Conservation (phyloP, 208 protist species). For the Trypanosoma boissoni region DNA sequence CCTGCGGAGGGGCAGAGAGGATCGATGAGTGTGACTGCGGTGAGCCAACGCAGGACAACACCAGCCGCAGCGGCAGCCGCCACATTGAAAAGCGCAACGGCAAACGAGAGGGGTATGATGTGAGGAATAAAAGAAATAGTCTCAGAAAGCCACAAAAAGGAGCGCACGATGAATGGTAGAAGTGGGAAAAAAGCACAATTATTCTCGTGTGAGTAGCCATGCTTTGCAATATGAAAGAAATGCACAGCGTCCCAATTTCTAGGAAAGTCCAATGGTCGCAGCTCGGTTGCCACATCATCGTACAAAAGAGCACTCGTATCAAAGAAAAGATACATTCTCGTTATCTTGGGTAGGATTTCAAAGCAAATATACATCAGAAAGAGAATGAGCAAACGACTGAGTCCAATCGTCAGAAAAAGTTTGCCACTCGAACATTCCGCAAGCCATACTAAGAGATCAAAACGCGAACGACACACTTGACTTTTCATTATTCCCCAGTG, state of each 20-base stretch:
- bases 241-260: conserved; percentile 74
- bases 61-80: conserved; percentile 28
- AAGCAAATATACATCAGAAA: conserved; percentile 41
- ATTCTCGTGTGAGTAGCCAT: conserved; percentile 78
- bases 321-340: conserved; percentile 41
- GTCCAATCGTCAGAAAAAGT: conserved; percentile 39
- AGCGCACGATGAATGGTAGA: conserved; percentile 48
- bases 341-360: conserved; percentile 35
- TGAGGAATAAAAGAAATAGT: conserved; percentile 18
- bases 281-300: conserved; percentile 27
- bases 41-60: conserved; percentile 57
- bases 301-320: conserved; percentile 54
- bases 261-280: conserved; percentile 41
- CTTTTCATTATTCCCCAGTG: not conserved
- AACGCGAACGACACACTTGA: not conserved
- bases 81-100: conserved; percentile 48
- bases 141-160: conserved; percentile 30
- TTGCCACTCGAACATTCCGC: conserved; percentile 35
- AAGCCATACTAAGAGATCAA: conserved; percentile 31
- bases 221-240: conserved; percentile 65
- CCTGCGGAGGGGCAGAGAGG: not conserved
- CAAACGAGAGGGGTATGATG: conserved; percentile 48
- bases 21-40: conserved; percentile 46
- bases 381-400: conserved; percentile 38
- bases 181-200: conserved; percentile 70